Conservation (phyloP, 768 basidiomycete genomes). For the Mycena chlorophos region DNA sequence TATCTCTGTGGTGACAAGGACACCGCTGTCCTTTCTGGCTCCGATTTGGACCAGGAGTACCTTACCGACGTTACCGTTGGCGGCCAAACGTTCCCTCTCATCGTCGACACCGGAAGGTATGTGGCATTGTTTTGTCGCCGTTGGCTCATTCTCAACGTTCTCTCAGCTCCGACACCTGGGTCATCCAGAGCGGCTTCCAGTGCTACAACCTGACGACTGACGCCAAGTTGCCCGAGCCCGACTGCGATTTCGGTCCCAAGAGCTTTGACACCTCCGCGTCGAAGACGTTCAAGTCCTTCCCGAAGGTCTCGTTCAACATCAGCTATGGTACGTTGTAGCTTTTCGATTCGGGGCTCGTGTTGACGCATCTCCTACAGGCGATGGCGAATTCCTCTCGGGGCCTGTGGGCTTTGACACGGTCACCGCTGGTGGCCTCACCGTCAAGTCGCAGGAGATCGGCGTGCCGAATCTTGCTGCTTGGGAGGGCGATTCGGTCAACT, state of each 20-base stretch:
- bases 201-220: slow-evolving; percentile 19
- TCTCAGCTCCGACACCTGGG: slow-evolving; percentile 24
- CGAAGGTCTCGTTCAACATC: slow-evolving; percentile 21
- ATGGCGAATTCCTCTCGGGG: no score
- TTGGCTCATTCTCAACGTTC: not conserved
- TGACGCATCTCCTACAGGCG: no score
- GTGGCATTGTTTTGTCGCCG: not conserved
- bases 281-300: slow-evolving; percentile 16
- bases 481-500: slow-evolving; percentile 1
- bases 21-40: slow-evolving; percentile 6
- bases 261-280: slow-evolving; percentile 22
- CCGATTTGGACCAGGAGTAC: slow-evolving; percentile 19
- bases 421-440: slow-evolving; percentile 20
- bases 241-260: slow-evolving; percentile 22
- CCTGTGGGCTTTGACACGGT: slow-evolving; percentile 23
- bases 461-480: slow-evolving; percentile 15
- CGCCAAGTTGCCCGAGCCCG: slow-evolving; percentile 4
- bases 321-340: no score
- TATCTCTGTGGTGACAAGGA: not conserved
- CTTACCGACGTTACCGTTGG: slow-evolving; percentile 17
- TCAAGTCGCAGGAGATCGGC: slow-evolving; percentile 18
- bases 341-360: no score
- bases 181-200: slow-evolving; percentile 19
- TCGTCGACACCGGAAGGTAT: slow-evolving; percentile 22
- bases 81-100: slow-evolving; percentile 17